Percentiles rank a stretch among this genome's conserved stretches.
These are phyloP conservation scores for Calonectria honghensis DNA, from an alignment of 2,329 filamentous ascomycete species.

Conservation along the genomic window DNA sequence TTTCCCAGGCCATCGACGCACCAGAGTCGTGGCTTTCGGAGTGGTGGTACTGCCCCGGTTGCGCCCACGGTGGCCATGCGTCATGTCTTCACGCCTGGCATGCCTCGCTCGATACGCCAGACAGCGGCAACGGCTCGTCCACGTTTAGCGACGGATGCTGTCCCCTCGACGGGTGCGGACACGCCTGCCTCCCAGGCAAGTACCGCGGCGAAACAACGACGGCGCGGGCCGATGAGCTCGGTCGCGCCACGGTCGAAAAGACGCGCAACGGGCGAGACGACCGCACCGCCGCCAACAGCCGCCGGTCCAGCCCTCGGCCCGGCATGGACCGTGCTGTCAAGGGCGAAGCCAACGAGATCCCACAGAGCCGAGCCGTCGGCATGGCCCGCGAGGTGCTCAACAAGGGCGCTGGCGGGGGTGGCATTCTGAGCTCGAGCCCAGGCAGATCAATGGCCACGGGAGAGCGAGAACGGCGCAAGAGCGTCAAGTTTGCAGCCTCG, in stretches of 20 bases:
- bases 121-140: constrained; percentile 45
- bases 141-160: constrained; percentile 75
- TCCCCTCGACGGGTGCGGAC: constrained; percentile 79
- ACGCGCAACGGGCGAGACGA: constrained; percentile 53
- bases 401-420: constrained; percentile 54
- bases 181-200: constrained; percentile 76
- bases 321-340: constrained; percentile 54
- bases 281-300: constrained; percentile 50
- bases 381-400: constrained; percentile 73
- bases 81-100: constrained; percentile 78
- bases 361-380: constrained; percentile 77
- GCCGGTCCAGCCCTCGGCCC: constrained; percentile 56
- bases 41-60: constrained; percentile 80
- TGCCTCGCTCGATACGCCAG: constrained; percentile 56
- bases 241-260: constrained; percentile 67
- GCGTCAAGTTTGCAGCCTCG: constrained; percentile 76
- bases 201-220: constrained; percentile 71
- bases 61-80: constrained; percentile 77
- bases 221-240: constrained; percentile 71
- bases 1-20: constrained; percentile 53
- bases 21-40: constrained; percentile 59
- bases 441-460: constrained; percentile 60
- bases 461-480: constrained; percentile 76
- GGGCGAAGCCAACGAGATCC: constrained; percentile 73
- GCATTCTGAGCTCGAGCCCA: constrained; percentile 71